Percentiles rank a stretch among this genome's conserved stretches.
Conservation (phyloP, 306 rosid species). For the Castanea crenata region DNA sequence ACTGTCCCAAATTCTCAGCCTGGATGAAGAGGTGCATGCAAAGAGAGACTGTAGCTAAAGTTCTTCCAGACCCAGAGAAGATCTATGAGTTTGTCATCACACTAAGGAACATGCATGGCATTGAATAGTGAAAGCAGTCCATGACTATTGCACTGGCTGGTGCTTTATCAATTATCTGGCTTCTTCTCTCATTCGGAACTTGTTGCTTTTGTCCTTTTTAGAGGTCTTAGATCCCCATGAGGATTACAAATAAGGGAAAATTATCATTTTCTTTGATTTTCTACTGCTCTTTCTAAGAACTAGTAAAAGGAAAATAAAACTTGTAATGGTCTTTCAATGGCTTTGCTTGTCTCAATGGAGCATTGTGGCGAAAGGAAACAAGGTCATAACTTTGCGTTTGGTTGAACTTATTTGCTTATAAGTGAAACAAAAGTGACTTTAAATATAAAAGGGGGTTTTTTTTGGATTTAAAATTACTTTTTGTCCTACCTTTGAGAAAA, state of each 20-base stretch:
- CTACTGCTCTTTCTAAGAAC: not conserved
- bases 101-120: slow-evolving; percentile 44
- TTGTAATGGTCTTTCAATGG: too few relatives aligned
- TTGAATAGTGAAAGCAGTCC: slow-evolving; percentile 16
- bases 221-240: not conserved
- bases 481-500: too few relatives aligned
- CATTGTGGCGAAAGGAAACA: too few relatives aligned
- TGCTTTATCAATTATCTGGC: not conserved
- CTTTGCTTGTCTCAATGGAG: too few relatives aligned
- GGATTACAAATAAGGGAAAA: not conserved
- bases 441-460: too few relatives aligned
- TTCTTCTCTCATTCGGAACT: not conserved
- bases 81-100: slow-evolving; percentile 40
- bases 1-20: slow-evolving; percentile 56
- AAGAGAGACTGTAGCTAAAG: slow-evolving; percentile 44
- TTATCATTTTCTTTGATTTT: not conserved
- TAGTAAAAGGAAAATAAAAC: too few relatives aligned
- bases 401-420: too few relatives aligned
- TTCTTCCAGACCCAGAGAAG: slow-evolving; percentile 48
- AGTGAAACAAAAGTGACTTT: too few relatives aligned
- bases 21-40: slow-evolving; percentile 53
- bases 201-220: not conserved
- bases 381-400: too few relatives aligned
- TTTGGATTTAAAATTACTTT: too few relatives aligned
- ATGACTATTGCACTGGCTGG: not conserved